Conservation (phyloP, 2,329 filamentous ascomycete genomes). For the Nigrospora osmanthi region DNA sequence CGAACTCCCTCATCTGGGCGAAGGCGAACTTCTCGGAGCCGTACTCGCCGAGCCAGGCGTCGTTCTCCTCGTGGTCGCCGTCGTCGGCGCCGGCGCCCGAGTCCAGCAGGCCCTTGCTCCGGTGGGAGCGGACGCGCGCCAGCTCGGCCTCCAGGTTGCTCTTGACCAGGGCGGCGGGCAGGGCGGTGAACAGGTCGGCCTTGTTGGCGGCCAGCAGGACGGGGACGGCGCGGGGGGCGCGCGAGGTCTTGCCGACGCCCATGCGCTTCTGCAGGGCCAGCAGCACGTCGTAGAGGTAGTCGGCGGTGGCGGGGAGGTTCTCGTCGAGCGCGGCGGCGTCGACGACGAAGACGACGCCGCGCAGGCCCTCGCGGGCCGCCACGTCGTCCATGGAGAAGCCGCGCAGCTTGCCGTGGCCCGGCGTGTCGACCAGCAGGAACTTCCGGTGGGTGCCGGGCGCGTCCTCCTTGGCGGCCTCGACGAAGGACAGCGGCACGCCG, state of each 20-base stretch:
- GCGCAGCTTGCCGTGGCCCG: slow-evolving; percentile 91
- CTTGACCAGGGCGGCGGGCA: slow-evolving; percentile 71
- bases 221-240: slow-evolving; percentile 53
- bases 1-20: slow-evolving; percentile 73
- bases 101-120: slow-evolving; percentile 74
- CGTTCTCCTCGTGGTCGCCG: slow-evolving; percentile 59
- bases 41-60: slow-evolving; percentile 77
- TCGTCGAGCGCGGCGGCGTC: slow-evolving; percentile 67
- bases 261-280: slow-evolving; percentile 71
- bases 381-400: slow-evolving; percentile 53
- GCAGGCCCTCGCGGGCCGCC: slow-evolving; percentile 7
- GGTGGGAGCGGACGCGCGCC: slow-evolving; percentile 65
- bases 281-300: slow-evolving; percentile 86
- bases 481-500: slow-evolving; percentile 36
- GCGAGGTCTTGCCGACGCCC: slow-evolving; percentile 45
- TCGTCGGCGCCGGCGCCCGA: slow-evolving; percentile 66
- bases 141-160: slow-evolving; percentile 74
- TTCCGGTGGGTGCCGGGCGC: slow-evolving; percentile 51
- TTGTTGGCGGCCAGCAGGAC: slow-evolving; percentile 91
- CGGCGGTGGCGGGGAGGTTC: slow-evolving; percentile 63
- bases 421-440: slow-evolving; percentile 79
- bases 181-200: slow-evolving; percentile 86
- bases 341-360: slow-evolving; percentile 77
- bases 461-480: slow-evolving; percentile 46
- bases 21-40: slow-evolving; percentile 75